Evolutionary conservation across 305 asterid genomes (phyloP), one percentile per base, ranked within the genome.

Genomic region (Fraxinus sp.): DNA sequence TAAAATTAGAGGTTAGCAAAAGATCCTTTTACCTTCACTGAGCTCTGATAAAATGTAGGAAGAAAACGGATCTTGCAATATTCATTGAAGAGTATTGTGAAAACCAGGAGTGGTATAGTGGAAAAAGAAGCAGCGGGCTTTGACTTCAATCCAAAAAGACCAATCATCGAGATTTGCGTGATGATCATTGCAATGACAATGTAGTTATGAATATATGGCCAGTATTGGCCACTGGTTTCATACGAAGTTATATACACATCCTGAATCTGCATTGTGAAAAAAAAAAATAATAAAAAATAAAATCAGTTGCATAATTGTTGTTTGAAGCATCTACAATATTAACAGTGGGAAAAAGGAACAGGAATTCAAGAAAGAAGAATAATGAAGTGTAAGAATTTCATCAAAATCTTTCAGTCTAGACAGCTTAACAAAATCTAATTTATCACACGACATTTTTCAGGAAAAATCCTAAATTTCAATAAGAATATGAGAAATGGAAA

Each of bases 151-250:
- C 99, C 99, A 64, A 96, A 96, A 75, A 96, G 91, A 64, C 99
- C 99, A 70, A 94, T 91, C 99, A 89, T 92, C 0, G 97, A 90
- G 1, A 94, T 87, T 88, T 96, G 99, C 94, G 92, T 93, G 85
- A 94, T 92, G 82, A 91, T 81, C 81, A 96, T 88, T 2, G 98
- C 92, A 33, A 91, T 84, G 70, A 96, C 80, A 83, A 94, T 90
- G 88, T 94, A 94, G 86, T 91, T 94, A 87, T 96, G 97, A 81
- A 96, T 92, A 90, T 82, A 92, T 55, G 98, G 98, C 99, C 99
- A 96, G 73, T 91, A 96, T 33, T 91, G 93, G 24, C 99, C 99
- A 77, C 95, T 89, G 9, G 99, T 96, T 86, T 96, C 99, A 11
- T 94, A 96, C 0, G 94, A 84, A 39, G 98, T 94, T 85, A 89